A percentile compares a stretch with the other conserved stretches of the same genome.
phyloP scores from a whole-genome alignment of 2,329 filamentous ascomycete species.

The Aciculosporium take region DNA sequence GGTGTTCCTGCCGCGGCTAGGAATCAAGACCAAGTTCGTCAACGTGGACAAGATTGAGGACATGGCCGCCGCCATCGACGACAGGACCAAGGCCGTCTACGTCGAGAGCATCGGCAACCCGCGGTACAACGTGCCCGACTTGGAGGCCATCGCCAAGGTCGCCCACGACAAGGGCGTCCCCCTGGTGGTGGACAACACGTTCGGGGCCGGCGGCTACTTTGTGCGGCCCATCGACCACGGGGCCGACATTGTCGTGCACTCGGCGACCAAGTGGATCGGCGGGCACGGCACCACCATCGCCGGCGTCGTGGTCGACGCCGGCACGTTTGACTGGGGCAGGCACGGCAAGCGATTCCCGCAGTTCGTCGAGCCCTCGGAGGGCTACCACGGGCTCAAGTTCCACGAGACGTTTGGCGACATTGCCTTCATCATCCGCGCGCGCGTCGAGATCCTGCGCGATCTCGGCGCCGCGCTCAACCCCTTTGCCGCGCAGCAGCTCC shows the following conservation, averaged over 20 bases:
- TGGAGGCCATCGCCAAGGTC: slow-evolving; percentile 71
- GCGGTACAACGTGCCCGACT: slow-evolving; percentile 81
- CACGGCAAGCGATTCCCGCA: slow-evolving; percentile 77
- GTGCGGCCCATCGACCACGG: slow-evolving; percentile 76
- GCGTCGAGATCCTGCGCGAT: slow-evolving; percentile 83
- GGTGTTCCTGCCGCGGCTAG: slow-evolving; percentile 73
- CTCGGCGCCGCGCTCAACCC: slow-evolving; percentile 72
- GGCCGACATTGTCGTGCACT: slow-evolving; percentile 88
- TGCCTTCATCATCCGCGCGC: slow-evolving; percentile 69
- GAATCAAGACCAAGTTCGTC: slow-evolving; percentile 79
- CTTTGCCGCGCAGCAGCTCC: slow-evolving; percentile 82
- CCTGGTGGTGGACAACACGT: slow-evolving; percentile 77
- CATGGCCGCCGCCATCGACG: slow-evolving; percentile 71
- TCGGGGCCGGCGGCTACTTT: slow-evolving; percentile 85
- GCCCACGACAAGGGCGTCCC: slow-evolving; percentile 57
- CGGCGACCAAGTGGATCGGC: slow-evolving; percentile 93
- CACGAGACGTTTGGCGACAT: slow-evolving; percentile 80
- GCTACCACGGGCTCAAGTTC: slow-evolving; percentile 89
- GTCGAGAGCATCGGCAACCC: slow-evolving; percentile 91
- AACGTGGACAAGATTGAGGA: slow-evolving; percentile 66
- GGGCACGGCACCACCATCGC: slow-evolving; percentile 88
- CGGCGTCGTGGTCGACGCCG: slow-evolving; percentile 73
- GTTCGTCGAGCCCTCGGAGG: slow-evolving; percentile 74
- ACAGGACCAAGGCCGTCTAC: slow-evolving; percentile 85
- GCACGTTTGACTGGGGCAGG: slow-evolving; percentile 89